phyloP scores from a whole-genome alignment of 371 early-diverging fungal species.

The Smittium culicis region DNA sequence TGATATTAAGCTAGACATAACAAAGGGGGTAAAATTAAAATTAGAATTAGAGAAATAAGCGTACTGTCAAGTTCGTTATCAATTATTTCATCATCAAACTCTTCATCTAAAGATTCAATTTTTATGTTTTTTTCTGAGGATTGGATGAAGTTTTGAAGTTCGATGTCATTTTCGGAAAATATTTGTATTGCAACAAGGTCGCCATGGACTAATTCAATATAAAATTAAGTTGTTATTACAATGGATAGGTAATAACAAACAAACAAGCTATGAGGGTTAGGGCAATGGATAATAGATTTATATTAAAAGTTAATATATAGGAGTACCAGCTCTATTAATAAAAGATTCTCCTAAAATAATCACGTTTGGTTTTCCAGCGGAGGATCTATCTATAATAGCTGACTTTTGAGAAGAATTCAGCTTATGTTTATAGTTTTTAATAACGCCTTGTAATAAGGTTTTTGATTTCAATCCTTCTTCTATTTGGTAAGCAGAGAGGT shows the following conservation, averaged over 20 bases:
- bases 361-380: conserved; percentile 37
- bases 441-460: conserved; percentile 17
- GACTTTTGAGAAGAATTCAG: conserved; percentile 37
- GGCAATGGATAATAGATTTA: not conserved
- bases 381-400: conserved; percentile 40
- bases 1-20: too few species aligned
- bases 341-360: conserved; percentile 49
- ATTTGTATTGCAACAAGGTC: conserved; percentile 30
- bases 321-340: conserved; percentile 64
- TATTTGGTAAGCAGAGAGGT: conserved; percentile 17
- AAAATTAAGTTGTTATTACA: too few species aligned
- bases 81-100: conserved; percentile 17
- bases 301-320: not conserved
- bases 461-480: conserved; percentile 20
- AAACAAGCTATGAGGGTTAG: too few species aligned
- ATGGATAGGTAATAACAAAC: too few species aligned
- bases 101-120: conserved; percentile 13
- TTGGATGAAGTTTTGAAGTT: conserved; percentile 10
- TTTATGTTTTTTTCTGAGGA: not conserved
- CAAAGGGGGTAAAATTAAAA: too few species aligned
- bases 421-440: conserved; percentile 37
- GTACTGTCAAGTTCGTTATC: not conserved
- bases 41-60: not conserved
- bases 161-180: conserved; percentile 30
- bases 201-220: conserved; percentile 1